Conservation (phyloP, 768 basidiomycete genomes). For the Sporobolomyces pararoseus region DNA sequence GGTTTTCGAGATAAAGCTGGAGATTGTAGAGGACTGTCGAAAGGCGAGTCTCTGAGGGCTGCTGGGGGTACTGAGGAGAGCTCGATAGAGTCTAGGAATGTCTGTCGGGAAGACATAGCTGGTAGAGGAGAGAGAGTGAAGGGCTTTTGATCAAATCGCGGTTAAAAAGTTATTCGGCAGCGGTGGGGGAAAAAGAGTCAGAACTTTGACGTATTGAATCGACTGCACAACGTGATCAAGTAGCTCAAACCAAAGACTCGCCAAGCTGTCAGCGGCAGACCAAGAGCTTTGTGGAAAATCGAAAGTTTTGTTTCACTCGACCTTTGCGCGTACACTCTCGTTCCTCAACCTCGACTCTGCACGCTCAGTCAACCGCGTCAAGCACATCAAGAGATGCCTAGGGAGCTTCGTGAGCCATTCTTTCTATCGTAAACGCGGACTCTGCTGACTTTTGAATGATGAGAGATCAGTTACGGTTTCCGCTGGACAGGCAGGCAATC, state of each 20-base stretch:
- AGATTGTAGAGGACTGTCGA: neutral
- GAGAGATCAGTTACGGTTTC: conserved; percentile 61
- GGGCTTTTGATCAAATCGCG: no score
- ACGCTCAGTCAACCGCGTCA: conserved; percentile 1
- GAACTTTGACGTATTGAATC: no score
- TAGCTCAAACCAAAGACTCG: no score
- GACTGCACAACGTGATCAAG: no score
- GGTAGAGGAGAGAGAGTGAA: neutral
- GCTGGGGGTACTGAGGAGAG: conserved; percentile 10
- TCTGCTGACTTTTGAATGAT: neutral
- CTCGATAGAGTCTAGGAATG: conserved; percentile 14
- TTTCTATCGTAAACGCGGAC: neutral
- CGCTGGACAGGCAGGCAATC: conserved; percentile 88
- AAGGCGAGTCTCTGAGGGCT: neutral
- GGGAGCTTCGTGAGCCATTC: conserved; percentile 27
- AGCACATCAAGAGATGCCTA: conserved; percentile 8
- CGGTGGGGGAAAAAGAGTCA: no score
- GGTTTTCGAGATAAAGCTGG: conserved; percentile 3
- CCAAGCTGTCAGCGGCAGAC: no score
- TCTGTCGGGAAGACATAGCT: neutral
- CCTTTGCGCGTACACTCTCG: neutral
- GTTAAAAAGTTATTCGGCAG: no score
- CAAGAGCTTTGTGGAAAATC: no score
- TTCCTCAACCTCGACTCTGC: neutral
- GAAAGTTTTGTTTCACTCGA: no score